phyloP scores from a whole-genome alignment of 108 stramenopile species.

The Cyclotella sp. region DNA sequence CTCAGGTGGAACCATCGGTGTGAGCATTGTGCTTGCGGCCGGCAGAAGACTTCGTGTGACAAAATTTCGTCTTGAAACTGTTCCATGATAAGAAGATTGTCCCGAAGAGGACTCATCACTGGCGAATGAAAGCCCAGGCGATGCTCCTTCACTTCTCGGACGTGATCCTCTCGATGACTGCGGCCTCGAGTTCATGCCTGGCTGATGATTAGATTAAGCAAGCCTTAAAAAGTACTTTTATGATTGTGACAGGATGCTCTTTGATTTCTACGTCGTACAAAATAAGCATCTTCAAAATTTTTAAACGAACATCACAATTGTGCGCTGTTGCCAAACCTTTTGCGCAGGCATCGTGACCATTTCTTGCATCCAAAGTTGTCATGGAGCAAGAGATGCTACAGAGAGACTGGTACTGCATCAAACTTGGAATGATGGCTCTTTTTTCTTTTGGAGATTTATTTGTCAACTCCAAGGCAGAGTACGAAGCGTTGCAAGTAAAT shows the following conservation, averaged over 20 bases:
- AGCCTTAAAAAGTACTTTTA: too few relatives aligned
- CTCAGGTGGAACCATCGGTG: slow-evolving; percentile 13
- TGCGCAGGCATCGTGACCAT: not conserved
- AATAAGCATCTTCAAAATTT: too few relatives aligned
- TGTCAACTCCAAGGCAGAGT: slow-evolving; percentile 37
- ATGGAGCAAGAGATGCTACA: not conserved
- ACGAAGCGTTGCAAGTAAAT: slow-evolving; percentile 4
- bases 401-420: slow-evolving; percentile 18
- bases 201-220: too few relatives aligned
- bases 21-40: not conserved
- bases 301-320: not conserved
- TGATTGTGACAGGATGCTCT: too few relatives aligned
- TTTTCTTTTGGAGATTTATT: slow-evolving; percentile 23
- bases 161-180: not conserved
- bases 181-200: not conserved
- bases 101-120: not conserved
- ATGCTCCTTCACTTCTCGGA: slow-evolving; percentile 11
- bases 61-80: not conserved
- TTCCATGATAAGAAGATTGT: not conserved
- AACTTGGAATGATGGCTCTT: slow-evolving; percentile 21
- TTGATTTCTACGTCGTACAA: too few relatives aligned
- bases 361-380: not conserved
- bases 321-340: not conserved
- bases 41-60: not conserved
- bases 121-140: not conserved